Conservation (phyloP, 208 protist genomes). For the Leptomonas seymouri region DNA sequence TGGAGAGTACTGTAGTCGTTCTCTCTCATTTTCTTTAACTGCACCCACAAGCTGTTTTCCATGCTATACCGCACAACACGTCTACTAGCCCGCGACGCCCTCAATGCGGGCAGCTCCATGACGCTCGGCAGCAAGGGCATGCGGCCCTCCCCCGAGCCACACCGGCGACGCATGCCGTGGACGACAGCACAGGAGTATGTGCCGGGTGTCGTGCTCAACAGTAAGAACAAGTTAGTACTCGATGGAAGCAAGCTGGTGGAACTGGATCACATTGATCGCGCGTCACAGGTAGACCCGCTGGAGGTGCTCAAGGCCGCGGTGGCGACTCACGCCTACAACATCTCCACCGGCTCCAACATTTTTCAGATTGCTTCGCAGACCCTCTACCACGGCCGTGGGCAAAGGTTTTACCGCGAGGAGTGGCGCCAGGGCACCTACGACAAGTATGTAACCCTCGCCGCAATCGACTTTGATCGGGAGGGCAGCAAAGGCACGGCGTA, state of each 20-base stretch:
- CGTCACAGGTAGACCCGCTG: slow-evolving; percentile 80
- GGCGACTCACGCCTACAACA: slow-evolving; percentile 81
- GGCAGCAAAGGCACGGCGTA: slow-evolving; percentile 80
- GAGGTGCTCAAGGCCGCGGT: slow-evolving; percentile 84
- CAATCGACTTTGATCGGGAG: slow-evolving; percentile 80
- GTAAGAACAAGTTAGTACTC: slow-evolving; percentile 79
- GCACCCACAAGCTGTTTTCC: too few species aligned
- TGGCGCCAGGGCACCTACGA: slow-evolving; percentile 91
- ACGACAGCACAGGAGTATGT: slow-evolving; percentile 84
- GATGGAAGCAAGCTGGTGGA: slow-evolving; percentile 83
- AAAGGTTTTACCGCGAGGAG: slow-evolving; percentile 84
- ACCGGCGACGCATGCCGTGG: slow-evolving; percentile 90
- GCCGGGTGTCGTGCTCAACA: slow-evolving; percentile 81
- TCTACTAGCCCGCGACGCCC: slow-evolving; percentile 50
- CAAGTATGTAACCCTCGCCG: slow-evolving; percentile 84
- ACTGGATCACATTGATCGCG: slow-evolving; percentile 77
- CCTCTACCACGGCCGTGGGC: slow-evolving; percentile 68
- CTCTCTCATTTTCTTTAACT: too few species aligned
- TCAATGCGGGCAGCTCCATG: slow-evolving; percentile 89
- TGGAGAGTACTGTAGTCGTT: too few species aligned
- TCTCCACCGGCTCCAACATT: slow-evolving; percentile 83
- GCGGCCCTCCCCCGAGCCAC: slow-evolving; percentile 58
- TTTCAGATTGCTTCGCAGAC: slow-evolving; percentile 84
- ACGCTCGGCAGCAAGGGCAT: slow-evolving; percentile 83
- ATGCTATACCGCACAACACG: slow-evolving; percentile 19